Conservation (phyloP, 1,284 basidiomycete species). For the Caloboletus firmus region DNA sequence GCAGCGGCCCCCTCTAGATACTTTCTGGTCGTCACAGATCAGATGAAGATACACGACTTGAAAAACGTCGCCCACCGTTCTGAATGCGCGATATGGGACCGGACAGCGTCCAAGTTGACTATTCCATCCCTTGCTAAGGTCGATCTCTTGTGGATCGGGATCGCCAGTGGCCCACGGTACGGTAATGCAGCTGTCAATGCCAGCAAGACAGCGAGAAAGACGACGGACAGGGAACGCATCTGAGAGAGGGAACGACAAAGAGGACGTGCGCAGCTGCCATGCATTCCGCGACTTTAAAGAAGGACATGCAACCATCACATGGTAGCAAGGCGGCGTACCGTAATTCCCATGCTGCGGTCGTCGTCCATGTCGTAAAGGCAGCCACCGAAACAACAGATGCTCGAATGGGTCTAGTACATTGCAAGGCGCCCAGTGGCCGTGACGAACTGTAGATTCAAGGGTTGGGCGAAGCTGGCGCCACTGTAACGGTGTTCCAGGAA, state of each 20-base stretch:
- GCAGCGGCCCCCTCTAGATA: conserved; percentile 16
- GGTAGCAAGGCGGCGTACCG: background rate
- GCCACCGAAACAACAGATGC: too few species aligned
- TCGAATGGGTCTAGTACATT: background rate
- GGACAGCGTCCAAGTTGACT: conserved; percentile 16
- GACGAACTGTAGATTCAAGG: too few species aligned
- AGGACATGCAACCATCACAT: background rate
- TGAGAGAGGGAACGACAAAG: conserved; percentile 1
- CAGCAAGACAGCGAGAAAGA: conserved; percentile 12
- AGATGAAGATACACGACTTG: background rate
- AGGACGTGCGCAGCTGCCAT: background rate
- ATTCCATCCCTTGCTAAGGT: conserved; percentile 16
- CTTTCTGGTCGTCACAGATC: conserved; percentile 20
- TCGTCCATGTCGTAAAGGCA: background rate
- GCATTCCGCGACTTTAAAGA: conserved; percentile 10
- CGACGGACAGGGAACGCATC: conserved; percentile 18
- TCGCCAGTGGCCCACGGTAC: conserved; percentile 12
- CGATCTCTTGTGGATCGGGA: conserved; percentile 21
- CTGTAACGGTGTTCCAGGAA: too few species aligned
- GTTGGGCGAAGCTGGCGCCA: too few species aligned
- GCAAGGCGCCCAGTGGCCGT: too few species aligned
- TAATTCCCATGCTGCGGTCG: background rate
- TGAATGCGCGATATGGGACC: conserved; percentile 15
- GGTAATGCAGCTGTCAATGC: conserved; percentile 18
- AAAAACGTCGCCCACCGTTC: conserved; percentile 16